A percentile compares a stretch with the other conserved stretches of the same genome.
phyloP scores from a whole-genome alignment of 2,329 filamentous ascomycete genomes.

The Aspergillus candidus region DNA sequence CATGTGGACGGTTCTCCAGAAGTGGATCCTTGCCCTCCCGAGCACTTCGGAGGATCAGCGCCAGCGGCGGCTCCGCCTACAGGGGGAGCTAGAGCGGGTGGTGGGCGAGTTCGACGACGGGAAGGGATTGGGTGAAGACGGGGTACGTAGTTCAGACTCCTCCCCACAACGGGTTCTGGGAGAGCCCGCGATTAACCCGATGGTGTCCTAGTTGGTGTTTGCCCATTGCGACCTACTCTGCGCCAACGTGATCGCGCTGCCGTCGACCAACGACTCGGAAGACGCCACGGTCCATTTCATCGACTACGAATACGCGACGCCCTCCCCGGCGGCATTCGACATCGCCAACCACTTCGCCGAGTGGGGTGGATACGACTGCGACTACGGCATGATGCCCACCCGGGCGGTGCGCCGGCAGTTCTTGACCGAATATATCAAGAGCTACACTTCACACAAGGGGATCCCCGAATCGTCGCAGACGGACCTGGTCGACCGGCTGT shows the following conservation, averaged over 20 bases:
- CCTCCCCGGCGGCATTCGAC: conserved; percentile 91
- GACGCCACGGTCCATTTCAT: conserved; percentile 67
- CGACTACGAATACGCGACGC: conserved; percentile 96
- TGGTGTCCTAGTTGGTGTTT: conserved; percentile 64
- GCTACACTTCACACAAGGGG: conserved; percentile 56
- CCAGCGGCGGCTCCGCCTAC: conserved; percentile 60
- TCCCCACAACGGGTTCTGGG: background rate
- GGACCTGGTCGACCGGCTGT: conserved; percentile 62
- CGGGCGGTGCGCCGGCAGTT: conserved; percentile 71
- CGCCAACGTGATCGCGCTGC: conserved; percentile 88
- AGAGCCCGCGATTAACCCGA: background rate
- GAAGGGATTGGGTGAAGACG: conserved; percentile 67
- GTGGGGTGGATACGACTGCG: conserved; percentile 96
- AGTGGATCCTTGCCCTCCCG: conserved; percentile 86
- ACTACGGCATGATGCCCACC: conserved; percentile 77
- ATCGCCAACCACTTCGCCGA: conserved; percentile 97
- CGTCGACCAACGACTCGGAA: conserved; percentile 26
- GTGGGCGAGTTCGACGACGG: conserved; percentile 67
- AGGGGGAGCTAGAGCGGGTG: conserved; percentile 67
- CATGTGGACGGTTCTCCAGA: conserved; percentile 91
- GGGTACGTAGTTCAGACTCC: conserved; percentile 45
- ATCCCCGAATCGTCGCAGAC: conserved; percentile 43
- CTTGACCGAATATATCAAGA: conserved; percentile 71
- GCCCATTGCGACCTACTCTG: conserved; percentile 93
- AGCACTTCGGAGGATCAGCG: conserved; percentile 63